Base-by-base conservation (phyloP, 805 yeast species). In the Ogataea kodamae region DNA sequence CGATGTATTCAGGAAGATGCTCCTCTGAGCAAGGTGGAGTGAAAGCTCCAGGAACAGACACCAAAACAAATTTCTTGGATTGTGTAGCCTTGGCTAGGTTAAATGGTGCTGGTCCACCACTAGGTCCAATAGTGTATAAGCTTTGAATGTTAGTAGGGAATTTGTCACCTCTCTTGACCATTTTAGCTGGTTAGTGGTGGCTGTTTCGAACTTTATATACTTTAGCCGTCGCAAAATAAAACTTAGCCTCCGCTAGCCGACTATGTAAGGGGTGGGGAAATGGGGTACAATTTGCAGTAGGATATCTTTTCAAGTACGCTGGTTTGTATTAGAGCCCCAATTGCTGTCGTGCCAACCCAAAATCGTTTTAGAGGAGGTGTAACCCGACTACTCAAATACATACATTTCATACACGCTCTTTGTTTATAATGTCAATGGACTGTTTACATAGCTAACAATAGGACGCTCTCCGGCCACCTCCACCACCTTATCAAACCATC, bases 401-500 rank as follows among this genome's bases (percentile, higher is more conserved):
- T n/a, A n/a, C n/a, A n/a, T n/a, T n/a, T n/a, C n/a, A n/a, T n/a
- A 19, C 15, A 9, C 15, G 16, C 13, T 25, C 30, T 37, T 28
- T 25, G 14, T 10, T 33, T 33, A 33, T 28, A 35, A 21, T 7
- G 33, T 29, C 33, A 35, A 29, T 20, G 30, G 18, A 21, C 34
- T 29, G 25, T 87, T 75, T 61, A 88, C 70, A 59, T 78, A 88
- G 49, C 96, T 77, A 31, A 84, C 84, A 48, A 92, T 80, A 25
- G 95, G 84, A 9, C 95, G 96, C 54, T 82, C 79, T 12, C 97
- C 97, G 10, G 89, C 76, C 13, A 74, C 64, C 42, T 82, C 94
- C 22, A 86, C 79, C 12, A 90, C 75, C 62, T 87, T 88, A 48
- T 90, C 97, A 55, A 81, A 86, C 98, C 98, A 92, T 19, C 81